Conservation (phyloP, 768 basidiomycete species). For the Tylopilus rubrobrunneus region DNA sequence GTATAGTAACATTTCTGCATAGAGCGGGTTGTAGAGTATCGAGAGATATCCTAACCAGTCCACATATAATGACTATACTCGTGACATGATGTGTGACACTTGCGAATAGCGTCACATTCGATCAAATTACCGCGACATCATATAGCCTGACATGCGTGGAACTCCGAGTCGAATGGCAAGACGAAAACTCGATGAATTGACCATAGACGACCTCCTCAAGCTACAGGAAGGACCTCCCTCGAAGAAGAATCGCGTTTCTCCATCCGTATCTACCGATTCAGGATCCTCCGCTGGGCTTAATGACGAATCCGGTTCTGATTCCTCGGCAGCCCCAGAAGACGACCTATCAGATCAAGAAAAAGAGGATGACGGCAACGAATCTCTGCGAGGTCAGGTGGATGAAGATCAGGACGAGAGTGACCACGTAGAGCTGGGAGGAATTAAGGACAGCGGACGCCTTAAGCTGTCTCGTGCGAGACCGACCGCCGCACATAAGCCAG, state of each 20-base stretch:
- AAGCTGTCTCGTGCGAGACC: slow-evolving; percentile 21
- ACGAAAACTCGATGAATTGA: slow-evolving; percentile 24
- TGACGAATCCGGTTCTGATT: slow-evolving; percentile 3
- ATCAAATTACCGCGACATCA: not conserved
- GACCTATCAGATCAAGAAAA: slow-evolving; percentile 23
- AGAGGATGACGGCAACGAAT: slow-evolving; percentile 4
- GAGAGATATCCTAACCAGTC: not conserved
- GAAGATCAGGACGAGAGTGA: not conserved
- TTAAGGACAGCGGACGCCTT: slow-evolving; percentile 18
- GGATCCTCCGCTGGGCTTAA: not conserved
- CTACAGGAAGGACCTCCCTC: slow-evolving; percentile 39
- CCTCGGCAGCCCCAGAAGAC: slow-evolving; percentile 4
- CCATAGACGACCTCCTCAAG: slow-evolving; percentile 46
- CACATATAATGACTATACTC: not conserved
- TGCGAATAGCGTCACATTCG: too few species aligned
- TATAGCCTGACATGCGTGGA: not conserved
- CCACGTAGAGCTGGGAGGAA: not conserved
- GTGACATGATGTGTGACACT: not conserved
- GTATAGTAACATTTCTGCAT: not conserved
- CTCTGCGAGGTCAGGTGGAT: slow-evolving; percentile 5
- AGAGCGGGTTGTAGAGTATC: too few species aligned
- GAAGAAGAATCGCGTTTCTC: slow-evolving; percentile 33
- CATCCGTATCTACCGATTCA: slow-evolving; percentile 1
- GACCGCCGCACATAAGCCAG: slow-evolving; percentile 7
- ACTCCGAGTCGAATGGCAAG: slow-evolving; percentile 14